Conservation (phyloP, 176 grass and related monocot species). For the Microstegium vimineum region DNA sequence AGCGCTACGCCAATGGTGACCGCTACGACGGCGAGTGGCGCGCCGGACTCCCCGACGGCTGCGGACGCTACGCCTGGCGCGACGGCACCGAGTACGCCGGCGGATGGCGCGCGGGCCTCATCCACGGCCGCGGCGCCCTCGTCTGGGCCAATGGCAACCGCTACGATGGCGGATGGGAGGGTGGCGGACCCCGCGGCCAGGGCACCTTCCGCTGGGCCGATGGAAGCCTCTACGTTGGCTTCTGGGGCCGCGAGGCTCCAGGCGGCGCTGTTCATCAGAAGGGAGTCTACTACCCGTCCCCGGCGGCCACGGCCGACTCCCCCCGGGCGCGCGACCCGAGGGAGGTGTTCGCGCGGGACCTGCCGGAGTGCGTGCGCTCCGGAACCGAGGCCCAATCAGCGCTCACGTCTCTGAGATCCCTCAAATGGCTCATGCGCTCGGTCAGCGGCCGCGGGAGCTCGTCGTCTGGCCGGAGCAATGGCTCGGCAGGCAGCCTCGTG, state of each 20-base stretch:
- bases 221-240: slow-evolving; percentile 69
- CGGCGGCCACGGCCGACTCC: slow-evolving; percentile 32
- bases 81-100: slow-evolving; percentile 76
- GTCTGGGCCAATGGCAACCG: slow-evolving; percentile 75
- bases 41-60: slow-evolving; percentile 58
- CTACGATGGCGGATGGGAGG: slow-evolving; percentile 89
- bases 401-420: slow-evolving; percentile 56
- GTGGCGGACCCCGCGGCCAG: slow-evolving; percentile 58
- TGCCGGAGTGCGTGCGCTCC: slow-evolving; percentile 51
- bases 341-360: slow-evolving; percentile 60
- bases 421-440: slow-evolving; percentile 63
- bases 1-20: slow-evolving; percentile 80
- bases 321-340: slow-evolving; percentile 59
- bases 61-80: slow-evolving; percentile 64
- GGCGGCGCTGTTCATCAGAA: slow-evolving; percentile 60
- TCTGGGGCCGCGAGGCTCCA: slow-evolving; percentile 50
- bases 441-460: slow-evolving; percentile 34
- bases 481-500: slow-evolving; percentile 33
- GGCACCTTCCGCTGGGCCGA: slow-evolving; percentile 84
- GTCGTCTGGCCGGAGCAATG: slow-evolving; percentile 22
- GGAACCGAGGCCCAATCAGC: slow-evolving; percentile 50
- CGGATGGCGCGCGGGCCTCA: slow-evolving; percentile 58
- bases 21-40: slow-evolving; percentile 79
- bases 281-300: slow-evolving; percentile 79
- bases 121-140: slow-evolving; percentile 71